Percentiles rank a stretch among this genome's conserved stretches.
Evolutionary conservation across 768 basidiomycete species (phyloP).

Genomic region (Lactifluus volemus): DNA sequence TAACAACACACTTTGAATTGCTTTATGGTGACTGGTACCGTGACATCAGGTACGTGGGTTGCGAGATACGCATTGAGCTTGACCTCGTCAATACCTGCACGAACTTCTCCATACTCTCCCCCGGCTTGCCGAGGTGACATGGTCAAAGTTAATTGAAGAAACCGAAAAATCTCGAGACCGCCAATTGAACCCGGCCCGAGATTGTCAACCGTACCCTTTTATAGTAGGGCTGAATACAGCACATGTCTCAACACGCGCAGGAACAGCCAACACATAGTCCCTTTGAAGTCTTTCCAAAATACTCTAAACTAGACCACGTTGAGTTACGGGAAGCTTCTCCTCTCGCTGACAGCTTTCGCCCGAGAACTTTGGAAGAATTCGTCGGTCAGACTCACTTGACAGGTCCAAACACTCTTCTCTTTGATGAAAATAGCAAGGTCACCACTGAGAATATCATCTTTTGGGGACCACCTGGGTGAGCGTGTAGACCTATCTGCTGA

Average conservation of each 20-base stretch:
- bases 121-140: constrained; percentile 42
- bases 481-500: neutral
- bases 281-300: too few relatives aligned
- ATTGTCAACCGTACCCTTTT: too few relatives aligned
- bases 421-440: constrained; percentile 42
- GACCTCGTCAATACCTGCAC: constrained; percentile 57
- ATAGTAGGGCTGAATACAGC: too few relatives aligned
- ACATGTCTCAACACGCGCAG: too few relatives aligned
- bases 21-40: constrained; percentile 65
- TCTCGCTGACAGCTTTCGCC: constrained; percentile 67
- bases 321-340: constrained; percentile 32
- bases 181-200: too few relatives aligned
- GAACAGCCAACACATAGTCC: too few relatives aligned
- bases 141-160: neutral
- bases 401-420: constrained; percentile 47
- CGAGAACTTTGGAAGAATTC: constrained; percentile 52
- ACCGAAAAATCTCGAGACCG: neutral
- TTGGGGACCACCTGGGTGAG: constrained; percentile 70
- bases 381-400: constrained; percentile 64
- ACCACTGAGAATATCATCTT: constrained; percentile 53
- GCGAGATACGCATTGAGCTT: constrained; percentile 60
- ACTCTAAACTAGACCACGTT: neutral
- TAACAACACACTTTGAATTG: constrained; percentile 75
- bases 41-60: constrained; percentile 44
- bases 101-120: constrained; percentile 66